Evolutionary conservation across 441 rosid species (phyloP).

Genomic region (Arabidopsis hybrid): DNA sequence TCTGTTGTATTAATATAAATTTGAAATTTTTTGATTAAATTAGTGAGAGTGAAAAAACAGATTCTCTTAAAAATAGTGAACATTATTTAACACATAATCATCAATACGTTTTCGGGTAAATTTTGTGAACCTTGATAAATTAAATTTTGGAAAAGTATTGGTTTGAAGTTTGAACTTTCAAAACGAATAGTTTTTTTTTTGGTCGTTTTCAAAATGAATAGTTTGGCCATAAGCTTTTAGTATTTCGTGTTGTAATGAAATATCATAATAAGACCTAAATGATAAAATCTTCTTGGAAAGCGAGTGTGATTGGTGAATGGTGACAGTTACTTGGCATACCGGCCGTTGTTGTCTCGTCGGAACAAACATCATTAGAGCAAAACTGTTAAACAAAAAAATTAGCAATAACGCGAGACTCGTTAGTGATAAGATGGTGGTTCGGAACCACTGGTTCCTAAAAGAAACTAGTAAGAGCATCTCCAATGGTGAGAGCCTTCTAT

Average conservation of each 20-base stretch:
- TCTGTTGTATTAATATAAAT: not conserved
- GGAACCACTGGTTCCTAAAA: too few species aligned
- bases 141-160: not conserved
- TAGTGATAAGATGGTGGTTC: too few species aligned
- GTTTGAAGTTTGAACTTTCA: not conserved
- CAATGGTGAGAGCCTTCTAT: too few species aligned
- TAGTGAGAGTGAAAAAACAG: not conserved
- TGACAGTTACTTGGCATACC: constrained; percentile 31
- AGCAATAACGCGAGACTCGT: too few species aligned
- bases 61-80: not conserved
- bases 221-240: not conserved
- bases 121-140: too few species aligned
- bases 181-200: too few species aligned
- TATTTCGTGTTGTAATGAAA: not conserved
- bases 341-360: constrained; percentile 28
- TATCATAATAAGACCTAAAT: not conserved
- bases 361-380: constrained; percentile 1
- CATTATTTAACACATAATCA: not conserved
- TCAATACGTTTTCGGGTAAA: not conserved
- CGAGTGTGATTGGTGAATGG: constrained; percentile 25
- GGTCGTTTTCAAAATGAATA: not conserved
- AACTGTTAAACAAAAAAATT: not conserved
- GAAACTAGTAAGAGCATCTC: too few species aligned
- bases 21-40: not conserved
- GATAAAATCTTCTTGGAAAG: constrained; percentile 4